Conservation (phyloP, 805 yeast species). For the Ascoidea asiatica region DNA sequence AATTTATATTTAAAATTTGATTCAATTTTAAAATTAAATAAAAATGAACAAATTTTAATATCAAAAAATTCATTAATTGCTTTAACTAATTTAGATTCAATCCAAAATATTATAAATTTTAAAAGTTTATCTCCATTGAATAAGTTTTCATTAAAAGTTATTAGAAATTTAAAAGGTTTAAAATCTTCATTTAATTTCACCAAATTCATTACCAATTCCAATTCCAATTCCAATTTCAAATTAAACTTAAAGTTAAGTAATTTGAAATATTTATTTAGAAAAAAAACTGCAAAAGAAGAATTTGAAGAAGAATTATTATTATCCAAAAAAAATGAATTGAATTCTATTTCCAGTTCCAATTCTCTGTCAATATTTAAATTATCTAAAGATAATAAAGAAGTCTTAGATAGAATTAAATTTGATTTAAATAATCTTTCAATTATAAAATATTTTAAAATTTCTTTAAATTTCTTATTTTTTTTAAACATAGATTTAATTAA, state of each 20-base stretch:
- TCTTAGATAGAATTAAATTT: too few species aligned
- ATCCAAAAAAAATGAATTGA: background rate
- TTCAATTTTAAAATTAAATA: background rate
- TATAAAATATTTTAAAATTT: too few species aligned
- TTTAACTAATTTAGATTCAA: background rate
- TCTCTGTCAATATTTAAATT: too few species aligned
- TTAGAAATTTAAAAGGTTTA: background rate
- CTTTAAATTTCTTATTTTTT: too few species aligned
- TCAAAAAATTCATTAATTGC: background rate
- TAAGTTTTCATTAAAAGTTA: background rate
- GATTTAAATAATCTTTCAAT: too few species aligned
- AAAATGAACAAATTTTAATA: background rate
- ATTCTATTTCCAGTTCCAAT: background rate
- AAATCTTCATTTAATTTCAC: too few species aligned
- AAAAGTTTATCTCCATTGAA: background rate
- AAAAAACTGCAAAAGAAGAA: background rate
- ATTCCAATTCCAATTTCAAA: background rate
- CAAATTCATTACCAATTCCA: too few species aligned
- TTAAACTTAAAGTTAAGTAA: too few species aligned
- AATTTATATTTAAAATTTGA: background rate
- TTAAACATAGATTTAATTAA: too few species aligned
- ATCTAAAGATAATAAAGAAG: too few species aligned
- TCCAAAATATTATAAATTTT: too few species aligned
- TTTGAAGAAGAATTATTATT: background rate
- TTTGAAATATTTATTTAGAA: too few species aligned